Evolutionary conservation across 129 eudicot species (phyloP), one percentile per base, ranked within the genome.

Genomic region (Chrysanthemum lavandulifolium): DNA sequence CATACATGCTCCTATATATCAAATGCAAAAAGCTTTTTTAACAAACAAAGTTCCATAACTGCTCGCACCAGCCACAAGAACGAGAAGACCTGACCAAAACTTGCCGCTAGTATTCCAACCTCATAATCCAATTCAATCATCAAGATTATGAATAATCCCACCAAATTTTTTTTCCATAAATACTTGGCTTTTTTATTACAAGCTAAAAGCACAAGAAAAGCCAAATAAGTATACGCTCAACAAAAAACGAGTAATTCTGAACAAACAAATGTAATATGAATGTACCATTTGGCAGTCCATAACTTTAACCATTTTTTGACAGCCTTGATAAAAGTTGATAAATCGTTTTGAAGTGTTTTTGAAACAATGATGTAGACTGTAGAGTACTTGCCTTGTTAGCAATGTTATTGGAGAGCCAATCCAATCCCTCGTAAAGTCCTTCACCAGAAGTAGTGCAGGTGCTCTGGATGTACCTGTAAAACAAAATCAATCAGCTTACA

Each of bases 371-470:
- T 56, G 43, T 31, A 36, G 29, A 27, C 25, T 23, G 25, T 23
- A 23, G 19, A 56, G 56, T 27, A 86, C 79, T 81, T 84, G 82
- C 99, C 99, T 85, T 95, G 91, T 72, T 95, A 53, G 99, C 99
- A 84, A 95, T 95, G 84, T 95, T 95, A 95, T 88, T 95, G 72
- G 99, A 95, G 51, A 95, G 95, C 99, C 99, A 95, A 74, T 95
- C 99, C 69, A 95, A 76, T 15, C 99, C 99, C 72, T 95, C 97
- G 15, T 95, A 95, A 45, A 95, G 96, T 23, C 99, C 99, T 83
- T 95, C 99, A 23, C 99, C 99, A 40, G 99, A 90, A 67, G 99
- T 95, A 31, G 99, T 96, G 78, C 99, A 95, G 61, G 99, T 90
- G 90, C 99, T 95, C 94, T 95, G 97, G 80, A 95, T 95, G 83